These are phyloP conservation scores for Bruguiera sexangula DNA, from an alignment of 345 rosid species.

Conservation along the genomic window DNA sequence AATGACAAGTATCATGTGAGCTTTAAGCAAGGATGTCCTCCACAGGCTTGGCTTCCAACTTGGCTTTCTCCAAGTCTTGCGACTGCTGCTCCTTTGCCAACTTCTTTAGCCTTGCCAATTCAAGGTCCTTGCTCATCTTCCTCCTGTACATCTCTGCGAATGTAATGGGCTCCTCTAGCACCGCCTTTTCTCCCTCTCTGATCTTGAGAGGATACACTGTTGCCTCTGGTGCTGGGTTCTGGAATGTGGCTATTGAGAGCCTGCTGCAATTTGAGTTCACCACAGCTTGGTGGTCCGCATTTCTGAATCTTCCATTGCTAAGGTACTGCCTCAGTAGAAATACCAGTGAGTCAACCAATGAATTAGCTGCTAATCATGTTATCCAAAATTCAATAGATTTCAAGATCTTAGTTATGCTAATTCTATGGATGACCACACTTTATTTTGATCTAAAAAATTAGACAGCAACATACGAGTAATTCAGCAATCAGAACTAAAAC, in stretches of 20 bases:
- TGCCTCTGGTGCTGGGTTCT: constrained; percentile 34
- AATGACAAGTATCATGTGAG: neutral
- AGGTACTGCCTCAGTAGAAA: constrained; percentile 19
- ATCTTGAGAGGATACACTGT: constrained; percentile 29
- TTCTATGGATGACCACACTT: too few relatives aligned
- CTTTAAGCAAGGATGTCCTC: constrained; percentile 23
- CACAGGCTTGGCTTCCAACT: constrained; percentile 16
- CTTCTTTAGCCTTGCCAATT: constrained; percentile 25
- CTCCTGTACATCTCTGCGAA: constrained; percentile 34
- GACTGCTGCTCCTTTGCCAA: constrained; percentile 21
- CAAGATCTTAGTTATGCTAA: neutral
- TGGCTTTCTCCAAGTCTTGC: constrained; percentile 12
- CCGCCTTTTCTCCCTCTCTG: constrained; percentile 22
- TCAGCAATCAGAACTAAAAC: too few relatives aligned
- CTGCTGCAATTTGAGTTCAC: constrained; percentile 32
- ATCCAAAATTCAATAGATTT: neutral
- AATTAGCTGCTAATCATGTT: neutral
- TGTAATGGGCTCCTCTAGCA: constrained; percentile 26
- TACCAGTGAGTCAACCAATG: neutral
- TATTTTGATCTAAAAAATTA: too few relatives aligned
- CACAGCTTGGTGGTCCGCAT: constrained; percentile 37
- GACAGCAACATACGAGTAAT: too few relatives aligned
- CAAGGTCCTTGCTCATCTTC: constrained; percentile 32
- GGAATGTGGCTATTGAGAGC: constrained; percentile 33
- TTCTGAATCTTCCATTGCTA: constrained; percentile 35